Base-by-base conservation (phyloP, 176 grass and related monocot species). In the Puya raimondii region DNA sequence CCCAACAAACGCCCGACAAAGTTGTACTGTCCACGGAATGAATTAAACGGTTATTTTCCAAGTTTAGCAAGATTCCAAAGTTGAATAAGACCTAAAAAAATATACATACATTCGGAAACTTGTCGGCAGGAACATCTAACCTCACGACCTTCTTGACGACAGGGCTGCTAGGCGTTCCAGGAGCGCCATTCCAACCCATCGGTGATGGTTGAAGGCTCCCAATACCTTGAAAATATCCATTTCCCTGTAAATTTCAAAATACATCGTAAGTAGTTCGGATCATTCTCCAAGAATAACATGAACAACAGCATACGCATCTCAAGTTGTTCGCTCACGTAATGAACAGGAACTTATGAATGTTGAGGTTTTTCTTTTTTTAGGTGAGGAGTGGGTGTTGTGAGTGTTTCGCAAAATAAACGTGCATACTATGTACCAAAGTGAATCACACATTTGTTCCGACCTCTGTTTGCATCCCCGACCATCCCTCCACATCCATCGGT, bases 1-100 rank as follows among this genome's bases (percentile, higher is more conserved):
- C 95, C 95, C 80, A 99, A 66, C 65, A 99, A 80, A 53, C 95
- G 89, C 13, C 95, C 95, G 74, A 99, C 95, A 86, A 99, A 99
- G 33, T 99, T 99, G 82, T 80, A 99, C 95, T 99, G 20, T 65
- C 57, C 80, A 70, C 10, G 73, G 75, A 26, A 47, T 75, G 73
- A 86, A 80, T 13, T 72, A 22, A 66, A 77, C 27, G 47, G 51
- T 73, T 3, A 57, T 80, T 72, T 83, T 51, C 47, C 66, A 54
- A 72, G 12, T 79, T 80, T 10, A 3, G 5, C 33, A 0, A 42
- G 33, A 42, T 42, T 5, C 33, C 33, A 61, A 18, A 61, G 56
- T 61, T 25, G 26, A 51, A 15, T 53, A n/a, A 74, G 23, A 72
- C 23, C n/a, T 76, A 75, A 74, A 42, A 33, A 42, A 33, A 21